Base-by-base conservation (phyloP, 495 filamentous ascomycete species). In the Glarea lozoyensis region DNA sequence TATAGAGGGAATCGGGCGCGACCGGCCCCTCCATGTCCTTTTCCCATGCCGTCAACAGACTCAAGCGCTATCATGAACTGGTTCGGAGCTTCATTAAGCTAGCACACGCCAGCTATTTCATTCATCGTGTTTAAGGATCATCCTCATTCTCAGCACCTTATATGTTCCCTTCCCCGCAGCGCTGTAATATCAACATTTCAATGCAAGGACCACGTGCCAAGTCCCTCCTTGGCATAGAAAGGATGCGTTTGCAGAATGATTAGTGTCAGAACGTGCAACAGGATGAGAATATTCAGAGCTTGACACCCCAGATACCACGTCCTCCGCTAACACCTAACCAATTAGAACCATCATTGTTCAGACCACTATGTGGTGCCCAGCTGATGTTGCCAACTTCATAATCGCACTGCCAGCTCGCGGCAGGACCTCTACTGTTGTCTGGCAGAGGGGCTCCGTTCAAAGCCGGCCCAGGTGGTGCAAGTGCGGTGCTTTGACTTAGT, bases 251-350 rank as follows among this genome's bases (percentile, higher is more conserved):
- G 7, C 7, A 7, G 25, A 29, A 29, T 29, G n/a, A n/a, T 29
- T 29, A 29, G 25, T 7, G n/a, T n/a, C n/a, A 29, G 25, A 29
- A n/a, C n/a, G 7, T 7, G 25, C 7, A 29, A 29, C 25, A 7
- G n/a, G 22, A 31, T 19, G 43, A 29, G 12, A 23, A 10, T 46
- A 33, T 30, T 74, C 60, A 86, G 52, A 85, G 53, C 37, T 80
- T 80, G 19, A 93, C 84, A 4, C 90, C 89, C 85, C 88, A 96
- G 13, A 97, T 73, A 0, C 90, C 92, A 42, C 89, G 72, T 18
- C 92, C 92, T 23, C 86, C 93, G 56, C 82, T 84, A 4, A 98
- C 87, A 17, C 92, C 93, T 13, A 98, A 65, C 92, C 92, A 98
- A 46, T 98, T 92, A 11, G 85, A 82, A 3, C 79, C 79, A 37